Conservation (phyloP, 2,329 filamentous ascomycete genomes). For the Metarhizium sp. region DNA sequence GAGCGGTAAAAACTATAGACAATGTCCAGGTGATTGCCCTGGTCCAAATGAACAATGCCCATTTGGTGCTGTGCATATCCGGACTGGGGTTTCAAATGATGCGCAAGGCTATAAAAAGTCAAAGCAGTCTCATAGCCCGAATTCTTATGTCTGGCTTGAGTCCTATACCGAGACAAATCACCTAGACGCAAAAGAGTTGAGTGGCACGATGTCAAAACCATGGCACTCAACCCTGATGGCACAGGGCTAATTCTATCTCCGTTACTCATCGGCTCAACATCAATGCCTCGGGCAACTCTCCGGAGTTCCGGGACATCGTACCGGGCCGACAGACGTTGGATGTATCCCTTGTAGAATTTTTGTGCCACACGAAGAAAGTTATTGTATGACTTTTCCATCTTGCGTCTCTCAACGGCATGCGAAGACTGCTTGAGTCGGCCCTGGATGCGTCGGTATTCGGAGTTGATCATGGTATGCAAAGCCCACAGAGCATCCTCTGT, state of each 20-base stretch:
- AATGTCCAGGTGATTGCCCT: conserved; percentile 71
- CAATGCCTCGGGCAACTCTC: conserved; percentile 30
- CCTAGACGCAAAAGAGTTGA: conserved; percentile 78
- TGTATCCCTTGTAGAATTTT: conserved; percentile 79
- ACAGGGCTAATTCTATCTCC: conserved; percentile 35
- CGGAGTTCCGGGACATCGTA: conserved; percentile 45
- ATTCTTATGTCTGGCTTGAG: conserved; percentile 61
- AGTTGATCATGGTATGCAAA: conserved; percentile 68
- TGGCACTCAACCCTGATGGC: conserved; percentile 40
- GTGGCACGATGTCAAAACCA: conserved; percentile 67
- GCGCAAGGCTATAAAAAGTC: conserved; percentile 77
- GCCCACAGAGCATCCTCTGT: conserved; percentile 70
- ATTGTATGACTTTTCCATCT: conserved; percentile 71
- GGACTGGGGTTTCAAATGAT: conserved; percentile 66
- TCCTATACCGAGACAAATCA: conserved; percentile 80
- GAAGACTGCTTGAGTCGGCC: conserved; percentile 42
- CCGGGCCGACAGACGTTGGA: conserved; percentile 61
- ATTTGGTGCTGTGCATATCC: conserved; percentile 85
- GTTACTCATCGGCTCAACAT: conserved; percentile 31
- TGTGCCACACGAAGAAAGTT: conserved; percentile 82
- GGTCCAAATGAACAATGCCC: conserved; percentile 72
- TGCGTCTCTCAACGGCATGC: conserved; percentile 57
- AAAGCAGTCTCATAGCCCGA: conserved; percentile 72
- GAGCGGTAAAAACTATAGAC: conserved; percentile 88
- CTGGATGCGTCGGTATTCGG: conserved; percentile 64